Conservation (phyloP, 2,329 filamentous ascomycete genomes). For the Aplosporella prunicola region DNA sequence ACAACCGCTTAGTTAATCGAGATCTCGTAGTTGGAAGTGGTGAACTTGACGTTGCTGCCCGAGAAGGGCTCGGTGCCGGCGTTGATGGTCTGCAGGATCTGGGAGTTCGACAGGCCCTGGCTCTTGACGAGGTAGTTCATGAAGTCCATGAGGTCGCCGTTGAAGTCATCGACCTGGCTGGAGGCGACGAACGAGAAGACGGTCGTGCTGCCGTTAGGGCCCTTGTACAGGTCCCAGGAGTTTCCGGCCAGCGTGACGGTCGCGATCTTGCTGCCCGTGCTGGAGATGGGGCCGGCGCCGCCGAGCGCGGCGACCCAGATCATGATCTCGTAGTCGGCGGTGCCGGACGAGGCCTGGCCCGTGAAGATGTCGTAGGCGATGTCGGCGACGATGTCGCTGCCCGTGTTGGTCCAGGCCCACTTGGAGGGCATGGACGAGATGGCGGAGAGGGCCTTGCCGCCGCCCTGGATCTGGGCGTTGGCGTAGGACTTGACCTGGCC, state of each 20-base stretch:
- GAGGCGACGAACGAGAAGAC: constrained; percentile 52
- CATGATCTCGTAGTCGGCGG: constrained; percentile 55
- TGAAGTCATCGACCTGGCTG: constrained; percentile 42
- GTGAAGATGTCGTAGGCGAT: constrained; percentile 57
- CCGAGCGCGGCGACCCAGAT: constrained; percentile 53
- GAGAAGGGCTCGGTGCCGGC: constrained; percentile 50
- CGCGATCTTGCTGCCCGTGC: constrained; percentile 44
- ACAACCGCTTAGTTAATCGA: constrained; percentile 1
- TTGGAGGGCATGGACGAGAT: constrained; percentile 36
- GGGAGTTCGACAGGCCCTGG: constrained; percentile 39
- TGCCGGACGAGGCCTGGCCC: constrained; percentile 35
- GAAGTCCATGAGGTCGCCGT: constrained; percentile 49
- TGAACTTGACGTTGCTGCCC: constrained; percentile 39
- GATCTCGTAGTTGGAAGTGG: constrained; percentile 31
- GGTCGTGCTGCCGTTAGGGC: constrained; percentile 49
- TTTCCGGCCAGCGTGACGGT: constrained; percentile 45
- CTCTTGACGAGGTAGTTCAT: constrained; percentile 44
- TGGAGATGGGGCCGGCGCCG: constrained; percentile 51
- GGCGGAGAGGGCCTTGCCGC: constrained; percentile 23
- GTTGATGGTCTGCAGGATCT: constrained; percentile 46
- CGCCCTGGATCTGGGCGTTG: constrained; percentile 24
- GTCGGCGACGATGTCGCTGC: constrained; percentile 42
- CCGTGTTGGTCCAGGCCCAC: constrained; percentile 43
- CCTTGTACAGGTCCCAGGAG: constrained; percentile 51
- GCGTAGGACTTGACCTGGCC: constrained; percentile 35